phyloP scores from a whole-genome alignment of 257 asterid species.

The Jacaranda copaia region DNA sequence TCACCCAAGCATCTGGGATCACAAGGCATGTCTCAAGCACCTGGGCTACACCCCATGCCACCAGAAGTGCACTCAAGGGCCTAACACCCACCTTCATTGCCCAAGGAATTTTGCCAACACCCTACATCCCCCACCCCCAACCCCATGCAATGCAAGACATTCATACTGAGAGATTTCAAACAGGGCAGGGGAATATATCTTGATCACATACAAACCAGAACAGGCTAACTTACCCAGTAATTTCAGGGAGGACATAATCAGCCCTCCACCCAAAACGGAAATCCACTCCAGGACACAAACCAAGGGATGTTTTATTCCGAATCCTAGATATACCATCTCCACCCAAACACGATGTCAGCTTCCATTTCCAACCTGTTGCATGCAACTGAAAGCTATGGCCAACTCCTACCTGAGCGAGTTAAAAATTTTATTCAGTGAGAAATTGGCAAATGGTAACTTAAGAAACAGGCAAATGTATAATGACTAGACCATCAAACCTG shows the following conservation, averaged over 20 bases:
- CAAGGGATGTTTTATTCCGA: conserved; percentile 86
- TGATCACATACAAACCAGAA: background rate
- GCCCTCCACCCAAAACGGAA: conserved; percentile 98
- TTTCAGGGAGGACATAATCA: conserved; percentile 90
- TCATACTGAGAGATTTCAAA: background rate
- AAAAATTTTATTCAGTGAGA: background rate
- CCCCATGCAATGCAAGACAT: background rate
- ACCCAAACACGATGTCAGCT: conserved; percentile 81
- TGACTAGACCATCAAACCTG: conserved; percentile 63
- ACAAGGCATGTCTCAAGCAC: no score
- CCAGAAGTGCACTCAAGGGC: no score
- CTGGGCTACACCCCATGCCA: no score
- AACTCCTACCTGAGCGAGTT: conserved; percentile 78
- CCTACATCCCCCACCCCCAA: no score
- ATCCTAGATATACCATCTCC: conserved; percentile 87
- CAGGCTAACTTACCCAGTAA: conserved; percentile 71
- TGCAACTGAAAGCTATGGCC: conserved; percentile 93
- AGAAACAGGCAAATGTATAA: conserved; percentile 9
- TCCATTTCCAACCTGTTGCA: conserved; percentile 99
- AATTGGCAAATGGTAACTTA: conserved; percentile 12
- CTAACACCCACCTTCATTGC: no score
- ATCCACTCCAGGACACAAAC: conserved; percentile 90
- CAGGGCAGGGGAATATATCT: background rate
- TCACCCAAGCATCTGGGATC: no score
- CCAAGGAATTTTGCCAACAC: no score